These are phyloP conservation scores for Populus tomentosa DNA, from an alignment of 441 rosid genomes.

Conservation along the genomic window DNA sequence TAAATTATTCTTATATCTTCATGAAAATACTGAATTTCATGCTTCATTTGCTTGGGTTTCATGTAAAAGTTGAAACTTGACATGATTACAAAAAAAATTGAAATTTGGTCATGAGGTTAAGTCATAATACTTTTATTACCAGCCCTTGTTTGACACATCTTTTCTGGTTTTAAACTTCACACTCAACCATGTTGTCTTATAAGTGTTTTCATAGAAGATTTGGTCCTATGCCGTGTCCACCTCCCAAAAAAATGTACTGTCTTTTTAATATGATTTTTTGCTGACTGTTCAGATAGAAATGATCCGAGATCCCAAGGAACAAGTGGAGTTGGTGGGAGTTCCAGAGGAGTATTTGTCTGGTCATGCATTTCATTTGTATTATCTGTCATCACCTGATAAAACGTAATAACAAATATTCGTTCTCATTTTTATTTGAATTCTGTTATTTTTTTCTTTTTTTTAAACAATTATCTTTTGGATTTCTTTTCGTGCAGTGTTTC, in stretches of 20 bases:
- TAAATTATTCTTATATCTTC: neutral
- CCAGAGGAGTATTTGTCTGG: constrained; percentile 77
- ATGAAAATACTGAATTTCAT: neutral
- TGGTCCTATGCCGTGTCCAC: neutral
- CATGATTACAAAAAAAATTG: neutral
- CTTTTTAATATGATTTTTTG: no score
- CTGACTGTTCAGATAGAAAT: constrained; percentile 46
- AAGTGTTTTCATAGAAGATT: neutral
- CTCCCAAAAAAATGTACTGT: neutral
- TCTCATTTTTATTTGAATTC: neutral
- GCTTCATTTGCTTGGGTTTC: neutral
- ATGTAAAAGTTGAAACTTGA: neutral
- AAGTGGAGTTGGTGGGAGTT: constrained; percentile 81
- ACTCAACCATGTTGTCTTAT: neutral
- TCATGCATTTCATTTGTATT: constrained; percentile 92
- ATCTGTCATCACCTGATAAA: constrained; percentile 80
- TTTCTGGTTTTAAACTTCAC: neutral
- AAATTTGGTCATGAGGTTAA: neutral
- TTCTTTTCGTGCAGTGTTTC: constrained; percentile 57
- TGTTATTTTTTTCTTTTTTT: neutral
- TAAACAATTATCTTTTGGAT: neutral
- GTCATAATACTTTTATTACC: neutral
- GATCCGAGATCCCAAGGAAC: constrained; percentile 76
- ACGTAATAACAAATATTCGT: constrained; percentile 43
- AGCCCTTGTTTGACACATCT: neutral